These are phyloP conservation scores for Euphorbia peplus DNA, from an alignment of 345 rosid species.

Conservation along the genomic window DNA sequence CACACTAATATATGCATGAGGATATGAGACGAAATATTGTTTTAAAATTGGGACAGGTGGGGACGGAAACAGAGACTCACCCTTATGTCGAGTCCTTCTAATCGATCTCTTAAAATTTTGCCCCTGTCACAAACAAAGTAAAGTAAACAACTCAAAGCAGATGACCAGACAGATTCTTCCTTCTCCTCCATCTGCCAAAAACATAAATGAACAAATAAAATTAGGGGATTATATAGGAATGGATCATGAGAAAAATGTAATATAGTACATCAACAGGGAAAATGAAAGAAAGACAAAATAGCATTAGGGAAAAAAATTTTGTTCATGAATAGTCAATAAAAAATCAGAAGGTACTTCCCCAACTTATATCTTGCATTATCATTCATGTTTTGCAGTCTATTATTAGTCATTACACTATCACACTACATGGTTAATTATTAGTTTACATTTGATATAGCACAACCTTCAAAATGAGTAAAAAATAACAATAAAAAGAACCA, in stretches of 20 bases:
- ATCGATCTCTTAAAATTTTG: constrained; percentile 65
- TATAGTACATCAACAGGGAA: not conserved
- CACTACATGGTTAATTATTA: not conserved
- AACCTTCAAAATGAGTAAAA: not conserved
- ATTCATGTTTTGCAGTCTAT: not conserved
- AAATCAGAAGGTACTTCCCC: not conserved
- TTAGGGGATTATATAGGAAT: not conserved
- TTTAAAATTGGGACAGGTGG: not conserved
- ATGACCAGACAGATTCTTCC: constrained; percentile 95
- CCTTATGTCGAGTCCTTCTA: constrained; percentile 97
- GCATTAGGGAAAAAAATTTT: not conserved
- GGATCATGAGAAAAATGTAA: not conserved
- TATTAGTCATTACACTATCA: not conserved
- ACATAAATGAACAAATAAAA: too few relatives aligned
- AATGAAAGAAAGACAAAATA: not conserved
- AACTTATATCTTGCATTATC: not conserved
- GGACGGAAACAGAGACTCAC: constrained; percentile 43
- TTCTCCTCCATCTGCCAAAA: constrained; percentile 63
- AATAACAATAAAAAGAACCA: not conserved
- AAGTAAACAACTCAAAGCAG: constrained; percentile 93
- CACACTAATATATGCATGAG: not conserved
- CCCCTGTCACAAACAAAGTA: constrained; percentile 93
- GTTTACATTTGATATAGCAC: not conserved
- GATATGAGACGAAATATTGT: not conserved
- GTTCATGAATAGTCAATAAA: not conserved